A percentile compares a stretch with the other conserved stretches of the same genome.
phyloP scores from a whole-genome alignment of 495 filamentous ascomycete genomes.

The Neurospora pannonica region DNA sequence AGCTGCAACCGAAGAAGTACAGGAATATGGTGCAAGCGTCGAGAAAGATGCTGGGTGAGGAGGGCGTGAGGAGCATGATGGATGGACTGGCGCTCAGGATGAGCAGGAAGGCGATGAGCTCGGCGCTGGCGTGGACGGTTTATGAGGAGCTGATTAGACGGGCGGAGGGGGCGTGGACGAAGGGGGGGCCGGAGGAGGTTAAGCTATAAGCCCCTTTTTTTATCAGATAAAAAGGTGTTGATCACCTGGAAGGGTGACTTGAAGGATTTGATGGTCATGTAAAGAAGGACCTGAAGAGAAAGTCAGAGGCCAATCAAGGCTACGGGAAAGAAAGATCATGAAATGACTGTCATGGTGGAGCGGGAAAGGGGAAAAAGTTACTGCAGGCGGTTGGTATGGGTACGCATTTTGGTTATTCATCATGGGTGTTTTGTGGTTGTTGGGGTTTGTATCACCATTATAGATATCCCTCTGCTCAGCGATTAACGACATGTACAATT shows the following conservation, averaged over 20 bases:
- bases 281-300: neutral
- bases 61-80: constrained; percentile 72
- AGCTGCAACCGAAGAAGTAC: constrained; percentile 78
- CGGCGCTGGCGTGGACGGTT: constrained; percentile 87
- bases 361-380: neutral
- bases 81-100: constrained; percentile 83
- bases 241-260: neutral
- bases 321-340: neutral
- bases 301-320: neutral
- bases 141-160: constrained; percentile 86
- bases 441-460: neutral
- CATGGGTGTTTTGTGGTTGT: neutral
- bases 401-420: neutral
- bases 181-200: neutral
- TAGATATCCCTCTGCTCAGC: neutral
- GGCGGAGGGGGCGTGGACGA: constrained; percentile 54
- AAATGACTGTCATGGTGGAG: neutral
- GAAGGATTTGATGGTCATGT: neutral
- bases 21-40: constrained; percentile 74
- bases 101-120: constrained; percentile 82
- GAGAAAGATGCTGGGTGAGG: constrained; percentile 66
- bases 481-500: neutral
- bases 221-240: neutral
- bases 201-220: neutral
- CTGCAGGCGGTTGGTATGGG: neutral